Base-by-base conservation (phyloP, 441 rosid genomes). In the Erysimum cheiri region DNA sequence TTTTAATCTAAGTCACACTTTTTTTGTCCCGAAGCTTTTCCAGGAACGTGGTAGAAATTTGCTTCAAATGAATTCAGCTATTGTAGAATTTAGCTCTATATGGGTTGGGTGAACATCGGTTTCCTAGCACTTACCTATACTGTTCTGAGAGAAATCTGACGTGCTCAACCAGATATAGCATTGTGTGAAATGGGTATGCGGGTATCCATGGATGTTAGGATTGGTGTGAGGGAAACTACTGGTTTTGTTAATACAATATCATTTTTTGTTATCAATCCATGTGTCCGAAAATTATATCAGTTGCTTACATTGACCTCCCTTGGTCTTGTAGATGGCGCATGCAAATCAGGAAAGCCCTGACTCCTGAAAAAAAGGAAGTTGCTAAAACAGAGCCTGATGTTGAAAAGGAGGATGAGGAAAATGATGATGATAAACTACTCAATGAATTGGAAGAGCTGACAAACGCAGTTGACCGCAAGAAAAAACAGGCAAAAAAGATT, bases 401-500 rank as follows among this genome's bases (percentile, higher is more conserved):
- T 17, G 87, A 64, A 41, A 81, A 75, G 54, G 80, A 86, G 43
- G 81, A 54, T 29, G 87, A 84, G 59, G 85, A 82, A 71, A 85
- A 86, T 57, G 91, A 82, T 56, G 97, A 90, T 77, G 97, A 92
- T 76, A 92, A 70, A 72, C 78, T 90, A 54, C 90, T 94, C 47
- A 87, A 90, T 80, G 98, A 92, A 81, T 87, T 94, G 94, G 99
- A 92, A 67, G 97, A 94, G 78, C 74, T 94, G 69, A 84, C 87
- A 14, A 71, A 80, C 81, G 87, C 92, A 67, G 83, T 79, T 81
- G 98, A 88, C 31, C 86, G 75, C 57, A 90, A 82, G 85, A 94
- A 88, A 87, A 94, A 94, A 73, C 86, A 81, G 12, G 88, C 75
- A 32, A 87, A 90, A 80, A 94, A 90, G 78, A 75, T 85, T 64